Conservation (phyloP, 768 basidiomycete genomes). For the Tephrocybe sp. region DNA sequence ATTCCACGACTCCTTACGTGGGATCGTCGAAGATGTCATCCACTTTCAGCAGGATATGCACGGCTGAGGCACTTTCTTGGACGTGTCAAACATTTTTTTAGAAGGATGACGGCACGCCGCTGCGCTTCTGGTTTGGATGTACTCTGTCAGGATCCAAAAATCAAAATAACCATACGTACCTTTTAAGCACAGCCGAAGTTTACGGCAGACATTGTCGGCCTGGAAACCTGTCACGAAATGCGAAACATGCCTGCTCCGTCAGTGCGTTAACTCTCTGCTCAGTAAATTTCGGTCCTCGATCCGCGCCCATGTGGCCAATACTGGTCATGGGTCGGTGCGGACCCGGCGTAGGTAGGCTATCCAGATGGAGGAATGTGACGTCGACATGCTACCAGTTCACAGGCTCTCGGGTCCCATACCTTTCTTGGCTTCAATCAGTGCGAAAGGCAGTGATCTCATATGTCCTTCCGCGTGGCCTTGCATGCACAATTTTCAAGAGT, state of each 20-base stretch:
- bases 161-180: not conserved
- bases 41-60: no score
- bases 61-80: no score
- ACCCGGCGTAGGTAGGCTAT: not conserved
- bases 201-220: not conserved
- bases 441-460: no score
- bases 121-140: not conserved
- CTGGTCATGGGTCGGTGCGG: not conserved
- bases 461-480: no score
- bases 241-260: not conserved
- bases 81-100: no score
- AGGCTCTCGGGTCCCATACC: not conserved
- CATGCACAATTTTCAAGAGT: no score
- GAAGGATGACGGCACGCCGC: not conserved
- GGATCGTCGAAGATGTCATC: not conserved
- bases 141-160: not conserved
- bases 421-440: no score
- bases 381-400: not conserved
- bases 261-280: not conserved
- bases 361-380: constrained; percentile 6
- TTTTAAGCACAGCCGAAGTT: no score
- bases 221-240: not conserved
- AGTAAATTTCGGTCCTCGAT: not conserved
- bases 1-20: not conserved
- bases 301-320: not conserved